Evolutionary conservation across 768 basidiomycete species (phyloP).

Genomic region (Amanita molliuscula): DNA sequence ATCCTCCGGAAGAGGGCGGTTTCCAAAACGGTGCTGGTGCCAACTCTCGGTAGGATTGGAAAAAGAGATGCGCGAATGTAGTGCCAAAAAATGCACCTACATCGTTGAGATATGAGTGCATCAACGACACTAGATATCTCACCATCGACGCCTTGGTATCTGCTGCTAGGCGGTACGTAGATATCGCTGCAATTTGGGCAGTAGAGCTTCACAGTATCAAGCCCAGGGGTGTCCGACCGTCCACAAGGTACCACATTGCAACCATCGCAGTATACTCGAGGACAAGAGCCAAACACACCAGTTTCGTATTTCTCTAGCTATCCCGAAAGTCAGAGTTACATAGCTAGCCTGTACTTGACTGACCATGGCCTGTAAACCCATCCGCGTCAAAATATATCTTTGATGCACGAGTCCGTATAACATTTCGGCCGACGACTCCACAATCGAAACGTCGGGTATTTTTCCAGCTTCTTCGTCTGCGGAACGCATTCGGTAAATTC

Average conservation of each 20-base stretch:
- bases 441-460: slow-evolving; percentile 97
- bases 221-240: slow-evolving; percentile 87
- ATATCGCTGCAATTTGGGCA: slow-evolving; percentile 98
- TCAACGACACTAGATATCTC: slow-evolving; percentile 16
- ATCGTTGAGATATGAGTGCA: slow-evolving; percentile 9
- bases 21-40: slow-evolving; percentile 91
- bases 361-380: slow-evolving; percentile 88
- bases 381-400: slow-evolving; percentile 91
- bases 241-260: slow-evolving; percentile 92
- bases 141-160: slow-evolving; percentile 96
- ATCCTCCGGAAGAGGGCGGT: slow-evolving; percentile 42
- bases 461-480: slow-evolving; percentile 87
- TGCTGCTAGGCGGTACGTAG: slow-evolving; percentile 89
- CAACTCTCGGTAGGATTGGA: slow-evolving; percentile 95
- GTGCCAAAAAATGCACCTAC: slow-evolving; percentile 98
- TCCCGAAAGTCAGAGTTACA: slow-evolving; percentile 6
- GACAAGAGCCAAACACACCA: slow-evolving; percentile 87
- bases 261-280: slow-evolving; percentile 87
- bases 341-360: neutral
- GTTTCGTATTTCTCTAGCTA: slow-evolving; percentile 96
- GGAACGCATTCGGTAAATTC: slow-evolving; percentile 6
- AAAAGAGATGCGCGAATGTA: slow-evolving; percentile 96
- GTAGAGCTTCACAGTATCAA: slow-evolving; percentile 96
- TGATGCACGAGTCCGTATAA: slow-evolving; percentile 97
- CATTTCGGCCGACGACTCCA: slow-evolving; percentile 95